phyloP scores from a whole-genome alignment of 2,329 filamentous ascomycete species.

The Clarireedia paspali region DNA sequence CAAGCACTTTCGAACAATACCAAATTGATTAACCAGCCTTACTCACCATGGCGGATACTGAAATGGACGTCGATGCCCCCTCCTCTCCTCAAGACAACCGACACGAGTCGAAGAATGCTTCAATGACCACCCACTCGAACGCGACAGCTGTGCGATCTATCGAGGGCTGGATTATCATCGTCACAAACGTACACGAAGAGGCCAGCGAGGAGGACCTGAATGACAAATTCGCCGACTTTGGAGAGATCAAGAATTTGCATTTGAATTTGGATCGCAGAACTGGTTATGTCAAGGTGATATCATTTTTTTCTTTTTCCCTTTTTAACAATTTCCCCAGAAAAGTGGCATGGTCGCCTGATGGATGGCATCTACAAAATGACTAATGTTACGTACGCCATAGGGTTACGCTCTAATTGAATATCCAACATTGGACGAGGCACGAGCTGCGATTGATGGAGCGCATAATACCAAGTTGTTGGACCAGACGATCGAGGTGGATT shows the following conservation, averaged over 20 bases:
- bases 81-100: constrained; percentile 36
- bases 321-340: background rate
- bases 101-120: constrained; percentile 48
- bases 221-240: constrained; percentile 76
- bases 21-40: background rate
- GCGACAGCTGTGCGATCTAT: constrained; percentile 79
- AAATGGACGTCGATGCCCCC: constrained; percentile 36
- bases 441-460: constrained; percentile 75
- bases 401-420: constrained; percentile 84
- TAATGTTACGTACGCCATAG: constrained; percentile 34
- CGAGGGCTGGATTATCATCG: constrained; percentile 83
- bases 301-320: constrained; percentile 11
- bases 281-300: constrained; percentile 72
- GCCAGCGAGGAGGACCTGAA: constrained; percentile 76
- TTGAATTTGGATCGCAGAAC: constrained; percentile 75
- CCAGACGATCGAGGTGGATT: constrained; percentile 74
- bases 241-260: constrained; percentile 82
- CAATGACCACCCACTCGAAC: constrained; percentile 65
- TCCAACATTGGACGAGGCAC: constrained; percentile 68
- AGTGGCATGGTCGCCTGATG: background rate
- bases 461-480: constrained; percentile 71
- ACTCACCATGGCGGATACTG: constrained; percentile 35
- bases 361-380: background rate
- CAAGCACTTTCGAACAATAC: too few relatives aligned
- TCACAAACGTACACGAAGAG: constrained; percentile 83